Base-by-base conservation (phyloP, 768 basidiomycete genomes). In the Suillus fuscotomentosus region DNA sequence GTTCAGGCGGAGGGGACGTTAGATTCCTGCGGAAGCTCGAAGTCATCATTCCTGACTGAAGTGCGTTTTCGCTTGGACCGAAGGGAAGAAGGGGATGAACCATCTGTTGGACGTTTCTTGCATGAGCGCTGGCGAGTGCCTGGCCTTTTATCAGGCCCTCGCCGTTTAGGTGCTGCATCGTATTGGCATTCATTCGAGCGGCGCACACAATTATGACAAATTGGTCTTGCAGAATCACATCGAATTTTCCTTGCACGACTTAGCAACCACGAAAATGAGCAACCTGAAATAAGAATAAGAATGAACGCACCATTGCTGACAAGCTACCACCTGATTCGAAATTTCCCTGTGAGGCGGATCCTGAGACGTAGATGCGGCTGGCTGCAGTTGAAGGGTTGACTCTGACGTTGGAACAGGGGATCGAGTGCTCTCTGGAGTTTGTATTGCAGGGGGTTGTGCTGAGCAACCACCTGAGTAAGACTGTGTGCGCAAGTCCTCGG, bases 241-340 rank as follows among this genome's bases (percentile, higher is more conserved):
- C 89, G 87, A 70, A 93, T 92, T 83, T 94, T 94, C 75, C 92
- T 85, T 67, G 86, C 84, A 69, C 91, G 92, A 77, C 92, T 93
- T 79, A 73, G 71, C 68, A 72, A n/a, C 56, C 67, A 77, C 71
- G 74, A 76, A 70, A 76, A 67, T 56, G 24, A 60, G 68, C 61
- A 39, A 6, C 66, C 70, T 69, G 69, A 70, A 69, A 68, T 61
- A 72, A 53, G 43, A 39, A 43, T 57, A 64, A 75, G 79, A 75
- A 57, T 64, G 66, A 67, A 80, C 88, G 72, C 74, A 92, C 91
- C 91, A 93, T 75, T 91, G 90, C 66, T 87, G 87, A 81, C 91
- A 93, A 68, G 91, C 91, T 78, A 93, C 91, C 77, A 93, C 91
- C 71, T 86, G 84, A 69, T 80, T 84, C 14, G 89, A 87, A 78